Percentiles rank a stretch among this genome's conserved stretches.
phyloP scores from a whole-genome alignment of 1,139 yeast species.

The Sugiyamaella grinbergsii region DNA sequence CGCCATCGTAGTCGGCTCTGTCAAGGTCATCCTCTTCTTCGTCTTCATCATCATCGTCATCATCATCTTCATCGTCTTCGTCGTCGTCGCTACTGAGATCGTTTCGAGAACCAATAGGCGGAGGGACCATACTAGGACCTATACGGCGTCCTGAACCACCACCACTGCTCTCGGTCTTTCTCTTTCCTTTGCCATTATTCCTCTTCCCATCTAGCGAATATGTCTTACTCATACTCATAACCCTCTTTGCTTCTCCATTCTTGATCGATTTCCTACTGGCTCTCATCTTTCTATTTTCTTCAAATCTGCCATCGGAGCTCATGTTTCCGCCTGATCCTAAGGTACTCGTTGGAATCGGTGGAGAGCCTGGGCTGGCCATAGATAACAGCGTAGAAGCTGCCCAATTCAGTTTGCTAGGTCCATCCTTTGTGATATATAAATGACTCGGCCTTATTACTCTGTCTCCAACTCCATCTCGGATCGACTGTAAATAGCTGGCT shows the following conservation, averaged over 20 bases:
- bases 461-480: slow-evolving; percentile 42
- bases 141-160: neutral
- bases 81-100: slow-evolving; percentile 23
- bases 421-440: slow-evolving; percentile 36
- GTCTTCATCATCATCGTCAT: slow-evolving; percentile 22
- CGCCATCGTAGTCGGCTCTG: slow-evolving; percentile 9
- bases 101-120: neutral
- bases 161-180: neutral
- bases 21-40: slow-evolving; percentile 19
- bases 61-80: slow-evolving; percentile 16
- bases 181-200: neutral
- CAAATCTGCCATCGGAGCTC: slow-evolving; percentile 5
- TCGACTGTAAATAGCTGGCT: slow-evolving; percentile 39
- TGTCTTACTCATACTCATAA: too few species aligned
- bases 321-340: slow-evolving; percentile 11
- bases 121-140: slow-evolving; percentile 2
- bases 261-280: neutral
- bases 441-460: slow-evolving; percentile 39
- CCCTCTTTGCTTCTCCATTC: neutral
- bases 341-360: slow-evolving; percentile 34
- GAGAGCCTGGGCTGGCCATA: slow-evolving; percentile 36
- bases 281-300: slow-evolving; percentile 7
- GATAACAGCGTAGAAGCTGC: slow-evolving; percentile 36
- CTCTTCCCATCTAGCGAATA: neutral
- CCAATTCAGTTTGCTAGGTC: slow-evolving; percentile 34